Percentiles rank a stretch among this genome's conserved stretches.
These are phyloP conservation scores for Coprinellus aureogranulatus DNA, from an alignment of 768 basidiomycete genomes.

Conservation along the genomic window DNA sequence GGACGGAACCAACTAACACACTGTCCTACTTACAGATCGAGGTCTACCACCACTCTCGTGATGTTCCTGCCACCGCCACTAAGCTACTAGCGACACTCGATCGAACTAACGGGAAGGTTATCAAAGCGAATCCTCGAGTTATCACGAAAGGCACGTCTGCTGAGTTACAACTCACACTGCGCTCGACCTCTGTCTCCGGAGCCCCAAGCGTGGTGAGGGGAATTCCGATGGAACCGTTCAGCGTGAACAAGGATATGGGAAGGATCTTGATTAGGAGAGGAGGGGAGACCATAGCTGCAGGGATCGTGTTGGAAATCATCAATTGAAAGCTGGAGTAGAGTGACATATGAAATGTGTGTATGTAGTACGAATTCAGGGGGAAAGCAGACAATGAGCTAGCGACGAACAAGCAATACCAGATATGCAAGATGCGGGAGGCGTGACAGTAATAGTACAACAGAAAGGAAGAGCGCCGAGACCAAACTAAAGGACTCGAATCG, in stretches of 20 bases:
- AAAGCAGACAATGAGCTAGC: no score
- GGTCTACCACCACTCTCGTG: slow-evolving; percentile 90
- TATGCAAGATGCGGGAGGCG: not conserved
- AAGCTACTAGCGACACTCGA: slow-evolving; percentile 81
- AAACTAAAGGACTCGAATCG: no score
- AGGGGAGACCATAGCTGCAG: slow-evolving; percentile 94
- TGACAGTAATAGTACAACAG: not conserved
- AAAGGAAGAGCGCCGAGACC: not conserved
- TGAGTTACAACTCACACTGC: slow-evolving; percentile 78
- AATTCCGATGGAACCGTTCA: slow-evolving; percentile 85
- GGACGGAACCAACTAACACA: not conserved
- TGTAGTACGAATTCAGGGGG: no score
- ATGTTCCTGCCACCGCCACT: slow-evolving; percentile 85
- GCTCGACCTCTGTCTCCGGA: slow-evolving; percentile 52
- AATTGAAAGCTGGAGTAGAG: slow-evolving; percentile 3
- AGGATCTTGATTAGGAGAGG: slow-evolving; percentile 80
- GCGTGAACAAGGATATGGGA: slow-evolving; percentile 94
- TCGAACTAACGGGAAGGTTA: slow-evolving; percentile 66
- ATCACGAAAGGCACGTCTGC: slow-evolving; percentile 75
- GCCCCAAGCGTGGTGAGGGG: slow-evolving; percentile 44
- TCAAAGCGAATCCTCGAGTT: slow-evolving; percentile 83
- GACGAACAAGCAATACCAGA: not conserved
- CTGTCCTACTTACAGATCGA: slow-evolving; percentile 62
- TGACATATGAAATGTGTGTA: not conserved
- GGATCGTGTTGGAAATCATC: slow-evolving; percentile 50